Base-by-base conservation (phyloP, 2,329 filamentous ascomycete species). In the Torrubiella hemipterigena region DNA sequence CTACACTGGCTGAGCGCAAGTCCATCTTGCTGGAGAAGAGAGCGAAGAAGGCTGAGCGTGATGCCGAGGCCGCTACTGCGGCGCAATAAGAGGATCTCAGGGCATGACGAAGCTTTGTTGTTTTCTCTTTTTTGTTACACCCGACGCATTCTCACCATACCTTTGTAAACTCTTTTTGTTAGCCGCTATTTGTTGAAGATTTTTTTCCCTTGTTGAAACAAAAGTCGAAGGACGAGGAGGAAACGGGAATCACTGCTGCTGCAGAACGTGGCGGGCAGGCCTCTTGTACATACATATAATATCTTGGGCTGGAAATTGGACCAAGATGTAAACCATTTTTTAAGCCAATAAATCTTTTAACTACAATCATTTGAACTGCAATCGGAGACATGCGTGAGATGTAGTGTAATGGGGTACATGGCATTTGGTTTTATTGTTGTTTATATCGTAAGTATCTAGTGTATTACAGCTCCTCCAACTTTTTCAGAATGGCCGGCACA, bases 1-100 rank as follows among this genome's bases (percentile, higher is more conserved):
- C 73, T 42, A 71, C 86, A 40, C 65, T 98, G 37, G 65, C 69
- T 42, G 81, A 89, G 52, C 77, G 87, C 52, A 87, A 86, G 66
- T 69, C 81, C 44, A 59, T 68, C 34, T 69, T 98, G 43, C 64
- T 96, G 36, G 87, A 93, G 65, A 96, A 96, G 77, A 71, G 91
- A 54, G 77, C 77, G 55, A 69, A 85, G 58, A 77, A 59, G 51
- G 58, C 55, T 19, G 46, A 54, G 48, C 45, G 58, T 54, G 47
- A 59, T 34, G 52, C 46, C 4, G 44, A 49, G 3, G 49, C 51
- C 37, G 49, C 49, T 32, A 36, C 34, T 5, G 37, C 40, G 24
- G 38, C 37, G 17, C 35, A 32, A 35, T 31, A 27, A 29, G 27
- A 29, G 32, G 34, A 11, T 30, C 39, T 40, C n/a, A 29, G 35